Evolutionary conservation across 2,329 filamentous ascomycete genomes (phyloP).

Genomic region (Fusarium xyrophilum): DNA sequence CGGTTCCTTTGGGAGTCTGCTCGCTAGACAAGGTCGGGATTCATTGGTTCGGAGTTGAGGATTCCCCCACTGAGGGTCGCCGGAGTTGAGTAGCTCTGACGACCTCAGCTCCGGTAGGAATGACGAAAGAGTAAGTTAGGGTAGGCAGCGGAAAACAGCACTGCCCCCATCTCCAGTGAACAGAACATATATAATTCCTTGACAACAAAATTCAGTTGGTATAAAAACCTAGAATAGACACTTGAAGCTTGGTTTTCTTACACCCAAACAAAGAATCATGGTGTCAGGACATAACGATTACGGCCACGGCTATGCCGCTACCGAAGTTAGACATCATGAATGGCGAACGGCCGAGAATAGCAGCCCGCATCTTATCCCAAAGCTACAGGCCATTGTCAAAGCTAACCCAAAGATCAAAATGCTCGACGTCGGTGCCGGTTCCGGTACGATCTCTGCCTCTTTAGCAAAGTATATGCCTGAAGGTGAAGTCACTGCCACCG

Average conservation of each 20-base stretch:
- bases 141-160: neutral
- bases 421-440: constrained; percentile 58
- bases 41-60: constrained; percentile 4
- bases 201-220: neutral
- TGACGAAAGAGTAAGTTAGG: neutral
- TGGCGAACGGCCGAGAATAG: constrained; percentile 53
- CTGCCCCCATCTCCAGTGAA: neutral
- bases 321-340: constrained; percentile 44
- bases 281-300: constrained; percentile 38
- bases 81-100: constrained; percentile 10
- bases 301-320: constrained; percentile 36
- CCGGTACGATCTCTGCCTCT: constrained; percentile 56
- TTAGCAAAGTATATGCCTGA: constrained; percentile 50
- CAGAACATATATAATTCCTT: neutral
- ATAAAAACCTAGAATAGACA: neutral
- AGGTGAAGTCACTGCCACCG: constrained; percentile 47
- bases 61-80: neutral
- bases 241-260: neutral
- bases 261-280: constrained; percentile 17
- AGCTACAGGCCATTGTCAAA: constrained; percentile 41
- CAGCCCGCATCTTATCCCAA: constrained; percentile 52
- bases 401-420: constrained; percentile 47
- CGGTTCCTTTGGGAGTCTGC: neutral
- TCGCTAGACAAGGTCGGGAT: neutral
- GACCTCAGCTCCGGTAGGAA: constrained; percentile 5